Evolutionary conservation across 495 filamentous ascomycete genomes (phyloP), one percentile per base, ranked within the genome.

Genomic region (Neurospora sublineolata): DNA sequence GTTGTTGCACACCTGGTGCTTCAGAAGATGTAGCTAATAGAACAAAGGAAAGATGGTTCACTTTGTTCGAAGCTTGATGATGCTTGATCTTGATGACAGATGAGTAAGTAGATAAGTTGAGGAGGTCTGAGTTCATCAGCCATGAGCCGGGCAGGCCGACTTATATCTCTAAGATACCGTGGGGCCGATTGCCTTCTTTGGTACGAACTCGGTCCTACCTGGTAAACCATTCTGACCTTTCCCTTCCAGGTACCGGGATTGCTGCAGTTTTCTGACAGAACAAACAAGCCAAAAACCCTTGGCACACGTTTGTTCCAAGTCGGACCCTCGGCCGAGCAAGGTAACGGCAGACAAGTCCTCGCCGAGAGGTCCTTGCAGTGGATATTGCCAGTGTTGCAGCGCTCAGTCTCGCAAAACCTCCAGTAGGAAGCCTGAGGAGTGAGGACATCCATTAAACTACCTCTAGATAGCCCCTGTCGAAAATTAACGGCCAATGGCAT

Each of bases 1-100:
- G 37, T 20, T 38, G 42, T 23, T 41, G 69, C 72, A 73, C 72
- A 14, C 69, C 72, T 67, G 72, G 72, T 73, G 72, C 69, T 71
- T 40, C 10, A 40, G 37, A 37, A 40, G 67, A 39, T 70, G 64
- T 23, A 30, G 37, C 37, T 72, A 69, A 36, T 38, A 36, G 27
- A 67, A 18, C 69, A 72, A 40, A 39, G 33, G 20, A 20, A 60
- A 18, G 2, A 40, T 30, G 1, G 67, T 39, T 69, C 70, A 37
- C 60, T 64, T 64, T 64, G 27, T 5, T 64, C 14, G 12, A 64
- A 18, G 6, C 52, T 58, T 33, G 27, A 33, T 58, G 20, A 2
- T 27, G 46, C 46, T 58, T 58, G 44, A 52, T 52, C 52, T 60
- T 60, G 52, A 64, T 33, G 27, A 33, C 9, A 14, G 52, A 64